Evolutionary conservation across 2,329 filamentous ascomycete species (phyloP).

Genomic region (Acephala macrosclerotiorum): DNA sequence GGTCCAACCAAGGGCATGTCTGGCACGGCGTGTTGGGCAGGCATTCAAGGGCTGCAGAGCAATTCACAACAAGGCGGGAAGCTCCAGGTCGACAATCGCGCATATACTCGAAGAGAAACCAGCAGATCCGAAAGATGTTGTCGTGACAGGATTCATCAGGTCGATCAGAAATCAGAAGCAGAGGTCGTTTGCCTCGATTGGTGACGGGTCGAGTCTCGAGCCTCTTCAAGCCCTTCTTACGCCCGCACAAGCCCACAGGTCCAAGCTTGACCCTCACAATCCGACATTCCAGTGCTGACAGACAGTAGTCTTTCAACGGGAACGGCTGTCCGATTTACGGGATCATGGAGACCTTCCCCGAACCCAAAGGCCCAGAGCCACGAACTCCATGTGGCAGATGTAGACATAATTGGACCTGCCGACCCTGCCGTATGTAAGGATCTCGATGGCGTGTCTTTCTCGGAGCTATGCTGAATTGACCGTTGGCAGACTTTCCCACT

Average conservation of each 20-base stretch:
- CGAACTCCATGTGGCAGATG: slow-evolving; percentile 78
- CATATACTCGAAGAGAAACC: slow-evolving; percentile 62
- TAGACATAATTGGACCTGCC: slow-evolving; percentile 77
- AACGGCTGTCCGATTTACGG: slow-evolving; percentile 78
- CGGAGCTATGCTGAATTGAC: slow-evolving; percentile 29
- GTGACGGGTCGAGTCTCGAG: slow-evolving; percentile 84
- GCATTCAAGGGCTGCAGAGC: slow-evolving; percentile 13
- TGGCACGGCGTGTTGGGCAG: slow-evolving; percentile 10
- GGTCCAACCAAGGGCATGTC: slow-evolving; percentile 11
- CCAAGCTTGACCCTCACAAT: slow-evolving; percentile 20
- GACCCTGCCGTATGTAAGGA: slow-evolving; percentile 74
- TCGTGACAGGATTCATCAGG: slow-evolving; percentile 80
- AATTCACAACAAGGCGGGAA: slow-evolving; percentile 37
- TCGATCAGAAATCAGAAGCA: slow-evolving; percentile 88
- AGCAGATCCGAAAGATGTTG: slow-evolving; percentile 55
- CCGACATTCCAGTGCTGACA: slow-evolving; percentile 20
- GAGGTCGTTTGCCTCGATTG: slow-evolving; percentile 82
- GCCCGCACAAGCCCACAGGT: slow-evolving; percentile 40
- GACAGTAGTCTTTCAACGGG: slow-evolving; percentile 77
- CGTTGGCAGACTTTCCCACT: slow-evolving; percentile 81
- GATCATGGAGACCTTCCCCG: slow-evolving; percentile 77
- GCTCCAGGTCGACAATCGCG: slow-evolving; percentile 54
- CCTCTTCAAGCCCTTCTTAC: slow-evolving; percentile 67
- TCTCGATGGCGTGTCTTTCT: not conserved
- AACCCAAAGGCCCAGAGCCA: slow-evolving; percentile 73